phyloP scores from a whole-genome alignment of 192 early-diverging fungal species.

The Linnemannia schmuckeri region DNA sequence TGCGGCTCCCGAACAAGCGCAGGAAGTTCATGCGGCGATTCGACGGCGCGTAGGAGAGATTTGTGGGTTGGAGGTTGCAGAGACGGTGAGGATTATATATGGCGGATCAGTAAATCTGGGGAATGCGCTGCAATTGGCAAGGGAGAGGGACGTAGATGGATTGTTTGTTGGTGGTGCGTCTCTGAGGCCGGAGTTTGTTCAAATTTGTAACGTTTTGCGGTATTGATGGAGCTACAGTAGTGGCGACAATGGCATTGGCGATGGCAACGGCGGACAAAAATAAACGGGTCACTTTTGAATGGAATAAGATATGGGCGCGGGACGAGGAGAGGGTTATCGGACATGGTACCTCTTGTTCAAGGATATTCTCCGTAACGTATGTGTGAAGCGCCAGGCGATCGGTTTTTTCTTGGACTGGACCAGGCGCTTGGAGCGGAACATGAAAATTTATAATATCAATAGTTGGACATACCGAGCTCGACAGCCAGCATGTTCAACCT shows the following conservation, averaged over 20 bases:
- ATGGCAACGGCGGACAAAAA: neutral
- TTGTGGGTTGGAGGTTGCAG: slow-evolving; percentile 85
- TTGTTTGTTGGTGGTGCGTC: slow-evolving; percentile 99
- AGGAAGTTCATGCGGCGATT: slow-evolving; percentile 91
- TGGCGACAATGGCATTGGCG: neutral
- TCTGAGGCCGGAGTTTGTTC: slow-evolving; percentile 87
- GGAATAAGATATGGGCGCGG: too few species aligned
- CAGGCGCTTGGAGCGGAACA: too few species aligned
- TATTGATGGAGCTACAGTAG: neutral
- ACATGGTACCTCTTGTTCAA: too few species aligned
- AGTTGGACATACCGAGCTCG: too few species aligned
- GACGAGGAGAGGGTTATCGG: too few species aligned
- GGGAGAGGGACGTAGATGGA: slow-evolving; percentile 93
- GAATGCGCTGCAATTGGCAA: slow-evolving; percentile 80
- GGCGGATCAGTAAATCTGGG: slow-evolving; percentile 92
- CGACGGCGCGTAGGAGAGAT: slow-evolving; percentile 83
- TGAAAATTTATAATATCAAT: too few species aligned
- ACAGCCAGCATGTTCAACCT: too few species aligned
- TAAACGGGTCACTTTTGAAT: neutral
- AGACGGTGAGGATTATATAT: slow-evolving; percentile 91
- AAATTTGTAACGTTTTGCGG: slow-evolving; percentile 57
- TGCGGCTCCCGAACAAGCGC: slow-evolving; percentile 92
- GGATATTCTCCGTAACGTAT: too few species aligned
- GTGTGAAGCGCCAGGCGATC: too few species aligned
- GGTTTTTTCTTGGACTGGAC: too few species aligned